These are phyloP conservation scores for Eragrostis tef DNA, from an alignment of 202 grass and related monocot genomes.

Conservation along the genomic window DNA sequence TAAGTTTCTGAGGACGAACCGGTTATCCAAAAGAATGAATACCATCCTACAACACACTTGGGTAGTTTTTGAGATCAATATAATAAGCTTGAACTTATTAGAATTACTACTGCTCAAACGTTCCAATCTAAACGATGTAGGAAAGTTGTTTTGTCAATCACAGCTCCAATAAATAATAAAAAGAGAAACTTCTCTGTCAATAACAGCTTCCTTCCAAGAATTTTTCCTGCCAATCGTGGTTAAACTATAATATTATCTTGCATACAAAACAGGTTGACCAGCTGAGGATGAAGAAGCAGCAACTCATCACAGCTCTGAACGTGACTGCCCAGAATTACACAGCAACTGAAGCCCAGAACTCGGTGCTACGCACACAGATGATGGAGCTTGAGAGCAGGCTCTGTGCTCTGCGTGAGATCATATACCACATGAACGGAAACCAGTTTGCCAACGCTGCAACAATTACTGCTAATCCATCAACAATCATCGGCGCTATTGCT, in stretches of 20 bases:
- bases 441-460: neutral
- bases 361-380: constrained; percentile 52
- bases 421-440: constrained; percentile 27
- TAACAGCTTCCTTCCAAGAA: neutral
- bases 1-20: neutral
- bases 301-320: constrained; percentile 38
- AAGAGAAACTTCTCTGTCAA: neutral
- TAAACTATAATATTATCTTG: constrained; percentile 33
- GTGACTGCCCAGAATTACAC: constrained; percentile 37
- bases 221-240: neutral
- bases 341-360: constrained; percentile 53
- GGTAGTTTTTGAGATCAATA: neutral
- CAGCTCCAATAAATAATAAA: neutral
- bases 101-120: neutral
- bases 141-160: neutral
- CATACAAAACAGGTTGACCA: constrained; percentile 37
- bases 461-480: neutral
- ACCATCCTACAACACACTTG: neutral
- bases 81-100: neutral
- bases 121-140: no score
- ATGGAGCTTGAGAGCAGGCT: constrained; percentile 53
- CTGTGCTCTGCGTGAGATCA: constrained; percentile 42
- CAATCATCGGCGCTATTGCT: neutral
- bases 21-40: neutral
- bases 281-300: constrained; percentile 49